These are phyloP conservation scores for Basidiobolus meristosporus DNA, from an alignment of 371 early-diverging fungal genomes.

Conservation along the genomic window DNA sequence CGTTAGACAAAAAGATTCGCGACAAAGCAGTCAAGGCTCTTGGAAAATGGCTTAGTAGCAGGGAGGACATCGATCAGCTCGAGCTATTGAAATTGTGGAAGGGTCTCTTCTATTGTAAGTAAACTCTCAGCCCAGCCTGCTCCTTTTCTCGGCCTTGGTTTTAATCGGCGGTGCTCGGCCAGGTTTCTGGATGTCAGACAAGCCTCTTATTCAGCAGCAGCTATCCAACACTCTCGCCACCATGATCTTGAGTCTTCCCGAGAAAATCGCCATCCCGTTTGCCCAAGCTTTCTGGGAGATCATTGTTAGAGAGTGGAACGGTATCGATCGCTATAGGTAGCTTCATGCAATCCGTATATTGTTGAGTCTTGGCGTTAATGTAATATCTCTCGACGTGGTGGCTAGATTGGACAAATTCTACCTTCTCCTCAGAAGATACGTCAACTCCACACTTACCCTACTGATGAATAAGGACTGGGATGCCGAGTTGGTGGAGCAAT, in stretches of 20 bases:
- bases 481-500: constrained; percentile 25
- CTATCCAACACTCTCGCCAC: constrained; percentile 59
- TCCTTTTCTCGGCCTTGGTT: no score
- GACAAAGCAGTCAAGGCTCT: constrained; percentile 65
- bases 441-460: constrained; percentile 39
- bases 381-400: neutral
- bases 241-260: constrained; percentile 30
- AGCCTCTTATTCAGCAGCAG: constrained; percentile 75
- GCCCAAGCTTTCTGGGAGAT: constrained; percentile 68
- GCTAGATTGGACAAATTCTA: constrained; percentile 74
- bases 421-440: constrained; percentile 54
- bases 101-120: constrained; percentile 82
- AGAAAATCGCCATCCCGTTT: constrained; percentile 34
- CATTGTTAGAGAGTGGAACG: constrained; percentile 66
- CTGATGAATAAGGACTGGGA: constrained; percentile 50
- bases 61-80: constrained; percentile 27
- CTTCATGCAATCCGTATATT: neutral
- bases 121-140: neutral
- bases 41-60: constrained; percentile 27
- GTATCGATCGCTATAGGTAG: constrained; percentile 68
- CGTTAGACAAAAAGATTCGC: constrained; percentile 61
- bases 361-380: neutral
- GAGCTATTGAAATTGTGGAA: constrained; percentile 82
- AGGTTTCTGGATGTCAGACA: constrained; percentile 94
- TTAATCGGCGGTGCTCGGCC: no score